These are phyloP conservation scores for Cordyceps javanica DNA, from an alignment of 2,329 filamentous ascomycete species.

Conservation along the genomic window DNA sequence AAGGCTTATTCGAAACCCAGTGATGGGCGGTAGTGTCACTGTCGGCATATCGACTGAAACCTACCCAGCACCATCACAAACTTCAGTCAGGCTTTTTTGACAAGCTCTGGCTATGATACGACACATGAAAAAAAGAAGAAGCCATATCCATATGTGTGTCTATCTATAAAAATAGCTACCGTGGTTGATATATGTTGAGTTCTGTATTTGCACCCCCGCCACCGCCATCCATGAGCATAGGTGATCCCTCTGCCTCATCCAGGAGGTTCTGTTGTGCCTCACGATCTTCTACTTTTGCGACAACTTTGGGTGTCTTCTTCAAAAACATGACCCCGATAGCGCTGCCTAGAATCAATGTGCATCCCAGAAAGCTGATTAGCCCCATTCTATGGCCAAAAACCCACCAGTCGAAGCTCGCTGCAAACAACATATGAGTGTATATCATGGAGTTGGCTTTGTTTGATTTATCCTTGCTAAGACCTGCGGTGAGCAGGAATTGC, in stretches of 20 bases:
- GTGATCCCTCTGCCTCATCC: conserved; percentile 30
- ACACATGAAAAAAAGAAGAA: background rate
- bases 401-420: conserved; percentile 45
- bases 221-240: conserved; percentile 31
- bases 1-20: too few relatives aligned
- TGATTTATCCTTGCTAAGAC: conserved; percentile 64
- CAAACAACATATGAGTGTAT: conserved; percentile 53
- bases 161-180: background rate
- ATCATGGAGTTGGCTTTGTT: conserved; percentile 53
- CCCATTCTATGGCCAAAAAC: conserved; percentile 48
- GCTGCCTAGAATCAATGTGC: conserved; percentile 46
- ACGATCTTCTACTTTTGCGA: conserved; percentile 25
- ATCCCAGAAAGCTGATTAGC: conserved; percentile 42
- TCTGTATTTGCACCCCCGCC: conserved; percentile 17
- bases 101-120: too few relatives aligned
- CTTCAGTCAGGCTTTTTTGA: too few relatives aligned
- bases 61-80: too few relatives aligned
- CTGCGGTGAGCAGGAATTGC: conserved; percentile 79
- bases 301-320: conserved; percentile 29
- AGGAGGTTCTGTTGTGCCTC: conserved; percentile 27
- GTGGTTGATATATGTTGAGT: conserved; percentile 12
- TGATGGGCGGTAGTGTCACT: too few relatives aligned
- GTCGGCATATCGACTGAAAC: too few relatives aligned
- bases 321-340: conserved; percentile 44
- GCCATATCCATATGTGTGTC: background rate